Base-by-base conservation (phyloP, 139 green algal genomes). In the Desmodesmus armatus region DNA sequence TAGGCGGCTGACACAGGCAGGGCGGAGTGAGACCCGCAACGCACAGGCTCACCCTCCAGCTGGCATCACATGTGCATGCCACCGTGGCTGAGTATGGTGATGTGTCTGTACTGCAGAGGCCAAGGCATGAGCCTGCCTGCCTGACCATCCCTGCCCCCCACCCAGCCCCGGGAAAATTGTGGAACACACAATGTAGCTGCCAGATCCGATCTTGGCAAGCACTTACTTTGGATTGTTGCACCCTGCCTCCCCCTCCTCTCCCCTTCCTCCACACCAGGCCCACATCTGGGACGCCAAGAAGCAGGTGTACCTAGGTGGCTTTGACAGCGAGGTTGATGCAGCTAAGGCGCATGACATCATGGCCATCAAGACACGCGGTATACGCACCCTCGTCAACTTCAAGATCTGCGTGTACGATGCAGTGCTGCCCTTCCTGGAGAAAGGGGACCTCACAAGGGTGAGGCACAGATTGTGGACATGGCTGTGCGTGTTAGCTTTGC, bases 281-380 rank as follows among this genome's bases (percentile, higher is more conserved):
- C 89, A 93, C 73, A 84, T 90, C 33, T 94, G 90, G 90, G 67
- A 86, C 27, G 39, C 76, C 41, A 93, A 91, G 74, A 91, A 93
- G 83, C 90, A 93, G 73, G 76, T 93, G 0, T 93, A 93, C 81
- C 81, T 93, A 19, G 87, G 87, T 7, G 87, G 84, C 25, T 89
- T 88, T 47, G 87, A 91, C 65, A 49, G 51, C 39, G 87, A 91
- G 80, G 65, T 81, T 5, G 55, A 82, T 40, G 87, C 87, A 1
- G 87, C 86, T 43, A 84, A 84, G 63, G 88, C 88, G 33, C 81
- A 91, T 51, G 88, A 91, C 33, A 40, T 91, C 29, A 88, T 90
- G 85, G 88, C 85, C 43, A 65, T 91, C 25, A 90, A 90, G 78
- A 85, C 67, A 41, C 60, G 81, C 2, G 85, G 81, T 27, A 25